These are phyloP conservation scores for Xylaria acuta DNA, from an alignment of 495 filamentous ascomycete species.

Conservation along the genomic window DNA sequence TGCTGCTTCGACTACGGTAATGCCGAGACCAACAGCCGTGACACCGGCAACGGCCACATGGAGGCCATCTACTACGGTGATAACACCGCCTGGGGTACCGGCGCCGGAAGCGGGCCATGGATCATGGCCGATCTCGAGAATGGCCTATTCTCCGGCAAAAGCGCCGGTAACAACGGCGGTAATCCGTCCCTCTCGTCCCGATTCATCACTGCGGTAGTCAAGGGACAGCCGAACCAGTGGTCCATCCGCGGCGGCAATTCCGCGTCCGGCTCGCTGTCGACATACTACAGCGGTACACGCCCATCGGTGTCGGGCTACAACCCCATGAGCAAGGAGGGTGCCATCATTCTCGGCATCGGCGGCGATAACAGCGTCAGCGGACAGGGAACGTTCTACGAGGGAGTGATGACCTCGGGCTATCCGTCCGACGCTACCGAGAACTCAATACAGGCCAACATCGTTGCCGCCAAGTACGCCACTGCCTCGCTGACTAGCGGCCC, in stretches of 20 bases:
- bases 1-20: constrained; percentile 72
- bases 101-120: constrained; percentile 62
- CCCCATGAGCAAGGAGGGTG: constrained; percentile 66
- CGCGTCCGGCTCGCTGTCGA: constrained; percentile 59
- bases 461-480: constrained; percentile 59
- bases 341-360: constrained; percentile 66
- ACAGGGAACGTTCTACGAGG: constrained; percentile 68
- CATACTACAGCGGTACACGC: constrained; percentile 60
- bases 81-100: constrained; percentile 56
- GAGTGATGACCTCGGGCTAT: constrained; percentile 65
- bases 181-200: constrained; percentile 57
- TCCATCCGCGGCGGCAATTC: constrained; percentile 61
- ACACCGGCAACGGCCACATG: constrained; percentile 66
- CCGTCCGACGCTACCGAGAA: constrained; percentile 62
- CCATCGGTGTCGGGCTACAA: constrained; percentile 57
- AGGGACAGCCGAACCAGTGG: constrained; percentile 59
- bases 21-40: constrained; percentile 58
- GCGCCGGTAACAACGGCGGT: constrained; percentile 44
- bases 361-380: constrained; percentile 53
- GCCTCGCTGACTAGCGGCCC: constrained; percentile 53
- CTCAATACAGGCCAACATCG: constrained; percentile 63
- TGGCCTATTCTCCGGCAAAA: constrained; percentile 60
- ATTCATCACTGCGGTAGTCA: constrained; percentile 60
- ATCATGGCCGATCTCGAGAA: constrained; percentile 69
- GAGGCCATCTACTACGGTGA: constrained; percentile 66